A percentile compares a stretch with the other conserved stretches of the same genome.
Conservation (phyloP, 495 filamentous ascomycete genomes). For the Penicillium tannophilum region DNA sequence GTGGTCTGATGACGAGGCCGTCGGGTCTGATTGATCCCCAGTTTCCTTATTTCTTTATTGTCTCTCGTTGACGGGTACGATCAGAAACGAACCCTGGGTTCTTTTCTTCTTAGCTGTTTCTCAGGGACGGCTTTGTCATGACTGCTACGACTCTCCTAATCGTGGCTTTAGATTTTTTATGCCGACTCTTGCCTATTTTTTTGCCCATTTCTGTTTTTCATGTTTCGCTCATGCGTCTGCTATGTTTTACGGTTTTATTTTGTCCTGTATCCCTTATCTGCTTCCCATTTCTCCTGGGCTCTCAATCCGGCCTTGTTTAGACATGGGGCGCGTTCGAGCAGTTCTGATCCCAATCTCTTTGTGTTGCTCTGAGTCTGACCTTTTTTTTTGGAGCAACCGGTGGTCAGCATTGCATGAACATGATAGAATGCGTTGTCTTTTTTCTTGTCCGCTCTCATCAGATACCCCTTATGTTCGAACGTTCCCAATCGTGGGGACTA, state of each 20-base stretch:
- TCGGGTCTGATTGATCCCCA: slow-evolving; percentile 47
- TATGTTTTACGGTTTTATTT: slow-evolving; percentile 21
- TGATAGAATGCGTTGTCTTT: slow-evolving; percentile 83
- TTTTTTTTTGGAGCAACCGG: slow-evolving; percentile 36
- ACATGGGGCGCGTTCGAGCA: slow-evolving; percentile 49
- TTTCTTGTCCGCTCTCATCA: slow-evolving; percentile 53
- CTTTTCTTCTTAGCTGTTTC: slow-evolving; percentile 43
- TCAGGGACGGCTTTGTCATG: slow-evolving; percentile 55
- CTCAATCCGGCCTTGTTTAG: slow-evolving; percentile 41
- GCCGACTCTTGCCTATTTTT: slow-evolving; percentile 25
- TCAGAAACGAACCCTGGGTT: slow-evolving; percentile 51
- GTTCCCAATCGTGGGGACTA: slow-evolving; percentile 37
- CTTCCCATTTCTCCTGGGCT: slow-evolving; percentile 34
- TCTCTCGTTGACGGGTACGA: slow-evolving; percentile 46
- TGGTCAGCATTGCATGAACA: slow-evolving; percentile 64
- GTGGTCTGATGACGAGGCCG: slow-evolving; percentile 52
- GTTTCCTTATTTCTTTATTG: slow-evolving; percentile 40
- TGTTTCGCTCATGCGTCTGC: slow-evolving; percentile 15
- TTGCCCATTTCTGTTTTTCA: slow-evolving; percentile 15
- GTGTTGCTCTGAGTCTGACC: slow-evolving; percentile 37
- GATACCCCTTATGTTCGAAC: slow-evolving; percentile 60
- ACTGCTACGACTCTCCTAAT: slow-evolving; percentile 46
- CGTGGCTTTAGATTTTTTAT: slow-evolving; percentile 25
- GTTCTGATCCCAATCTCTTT: slow-evolving; percentile 32
- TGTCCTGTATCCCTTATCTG: slow-evolving; percentile 24